A percentile compares a stretch with the other conserved stretches of the same genome.
Conservation (phyloP, 2,329 filamentous ascomycete species). For the Penicillium glabrum region DNA sequence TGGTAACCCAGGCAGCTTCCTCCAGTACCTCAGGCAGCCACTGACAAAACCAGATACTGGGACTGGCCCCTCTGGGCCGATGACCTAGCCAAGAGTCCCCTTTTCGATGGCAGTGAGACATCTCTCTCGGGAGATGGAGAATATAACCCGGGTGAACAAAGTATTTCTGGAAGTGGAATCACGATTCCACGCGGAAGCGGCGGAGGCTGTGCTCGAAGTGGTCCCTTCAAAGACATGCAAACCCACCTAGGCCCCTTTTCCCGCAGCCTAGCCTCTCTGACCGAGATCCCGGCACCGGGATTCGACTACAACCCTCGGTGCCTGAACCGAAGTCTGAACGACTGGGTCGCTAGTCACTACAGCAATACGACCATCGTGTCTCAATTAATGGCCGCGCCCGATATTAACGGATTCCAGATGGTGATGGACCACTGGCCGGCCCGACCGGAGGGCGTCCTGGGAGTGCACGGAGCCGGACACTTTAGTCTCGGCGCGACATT, state of each 20-base stretch:
- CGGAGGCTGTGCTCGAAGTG: constrained; percentile 36
- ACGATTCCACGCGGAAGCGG: constrained; percentile 41
- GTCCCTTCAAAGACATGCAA: constrained; percentile 39
- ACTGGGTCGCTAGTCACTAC: constrained; percentile 20
- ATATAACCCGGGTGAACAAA: constrained; percentile 27
- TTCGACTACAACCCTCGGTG: constrained; percentile 32
- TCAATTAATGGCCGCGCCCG: constrained; percentile 13
- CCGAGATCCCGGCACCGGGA: constrained; percentile 14
- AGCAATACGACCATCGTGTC: constrained; percentile 19
- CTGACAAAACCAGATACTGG: not conserved
- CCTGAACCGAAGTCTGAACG: constrained; percentile 26
- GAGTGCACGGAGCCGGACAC: constrained; percentile 49
- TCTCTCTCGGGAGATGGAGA: constrained; percentile 49
- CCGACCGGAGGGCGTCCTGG: constrained; percentile 27
- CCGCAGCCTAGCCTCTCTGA: constrained; percentile 7
- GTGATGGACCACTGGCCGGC: constrained; percentile 36
- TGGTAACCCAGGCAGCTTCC: not conserved
- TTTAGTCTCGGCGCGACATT: constrained; percentile 45
- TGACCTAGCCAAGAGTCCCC: constrained; percentile 40
- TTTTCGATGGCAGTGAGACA: constrained; percentile 49
- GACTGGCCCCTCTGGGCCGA: constrained; percentile 27
- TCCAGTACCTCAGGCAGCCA: not conserved
- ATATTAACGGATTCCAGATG: constrained; percentile 35
- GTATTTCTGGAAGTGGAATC: constrained; percentile 28
- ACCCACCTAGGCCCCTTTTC: constrained; percentile 30